Evolutionary conservation across 2,329 filamentous ascomycete genomes (phyloP).

Genomic region (Calycina herbarum): DNA sequence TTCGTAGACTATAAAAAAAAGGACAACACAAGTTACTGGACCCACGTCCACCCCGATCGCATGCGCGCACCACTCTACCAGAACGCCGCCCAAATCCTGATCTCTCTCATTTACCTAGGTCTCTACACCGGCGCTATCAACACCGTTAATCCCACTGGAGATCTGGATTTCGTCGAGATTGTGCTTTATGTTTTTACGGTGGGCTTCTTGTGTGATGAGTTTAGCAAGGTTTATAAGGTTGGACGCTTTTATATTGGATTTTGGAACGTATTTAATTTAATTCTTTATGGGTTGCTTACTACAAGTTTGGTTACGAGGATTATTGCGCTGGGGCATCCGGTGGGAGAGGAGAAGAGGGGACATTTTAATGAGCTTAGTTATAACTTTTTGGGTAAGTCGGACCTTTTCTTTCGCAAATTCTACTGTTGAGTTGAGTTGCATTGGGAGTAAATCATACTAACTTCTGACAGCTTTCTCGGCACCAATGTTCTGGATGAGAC

Average conservation of each 20-base stretch:
- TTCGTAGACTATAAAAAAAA: slow-evolving; percentile 88
- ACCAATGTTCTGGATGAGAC: slow-evolving; percentile 94
- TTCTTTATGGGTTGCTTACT: slow-evolving; percentile 76
- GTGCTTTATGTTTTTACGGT: slow-evolving; percentile 88
- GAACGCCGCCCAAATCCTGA: slow-evolving; percentile 82
- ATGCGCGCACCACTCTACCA: slow-evolving; percentile 93
- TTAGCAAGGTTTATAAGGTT: slow-evolving; percentile 89
- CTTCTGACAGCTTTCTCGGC: slow-evolving; percentile 69
- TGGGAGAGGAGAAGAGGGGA: slow-evolving; percentile 49
- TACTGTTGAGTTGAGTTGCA: not conserved
- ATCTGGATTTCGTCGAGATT: slow-evolving; percentile 80
- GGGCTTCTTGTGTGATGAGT: slow-evolving; percentile 86
- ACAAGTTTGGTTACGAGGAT: slow-evolving; percentile 79
- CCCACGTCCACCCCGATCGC: slow-evolving; percentile 88
- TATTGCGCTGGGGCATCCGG: slow-evolving; percentile 68
- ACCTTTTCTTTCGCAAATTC: not conserved
- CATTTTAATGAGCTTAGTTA: slow-evolving; percentile 82
- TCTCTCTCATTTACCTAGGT: slow-evolving; percentile 78
- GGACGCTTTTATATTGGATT: slow-evolving; percentile 90
- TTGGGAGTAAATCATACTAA: slow-evolving; percentile 18
- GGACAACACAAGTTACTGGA: slow-evolving; percentile 73
- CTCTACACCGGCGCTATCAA: slow-evolving; percentile 93
- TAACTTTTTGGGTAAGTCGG: slow-evolving; percentile 66
- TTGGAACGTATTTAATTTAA: slow-evolving; percentile 93
- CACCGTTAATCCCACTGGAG: slow-evolving; percentile 82